Evolutionary conservation across 2,329 filamentous ascomycete genomes (phyloP).

Genomic region (Aspergillus uvarum): DNA sequence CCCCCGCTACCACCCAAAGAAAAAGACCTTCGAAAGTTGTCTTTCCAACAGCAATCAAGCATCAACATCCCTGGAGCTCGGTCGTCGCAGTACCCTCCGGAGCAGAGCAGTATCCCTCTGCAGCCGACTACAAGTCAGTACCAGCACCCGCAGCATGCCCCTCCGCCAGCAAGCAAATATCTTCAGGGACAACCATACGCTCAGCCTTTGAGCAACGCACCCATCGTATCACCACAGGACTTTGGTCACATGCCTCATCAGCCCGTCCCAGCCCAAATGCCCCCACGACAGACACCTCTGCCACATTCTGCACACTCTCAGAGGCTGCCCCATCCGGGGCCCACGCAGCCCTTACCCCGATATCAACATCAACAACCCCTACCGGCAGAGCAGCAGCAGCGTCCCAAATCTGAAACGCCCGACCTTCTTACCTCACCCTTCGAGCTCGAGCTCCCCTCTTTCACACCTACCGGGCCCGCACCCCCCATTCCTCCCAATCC

Average conservation of each 20-base stretch:
- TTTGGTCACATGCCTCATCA: constrained; percentile 19
- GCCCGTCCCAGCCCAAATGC: constrained; percentile 16
- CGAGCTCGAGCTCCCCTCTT: constrained; percentile 57
- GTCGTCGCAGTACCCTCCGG: constrained; percentile 30
- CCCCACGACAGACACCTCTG: constrained; percentile 22
- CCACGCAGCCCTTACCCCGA: constrained; percentile 30
- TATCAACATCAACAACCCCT: constrained; percentile 17
- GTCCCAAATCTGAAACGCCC: constrained; percentile 40
- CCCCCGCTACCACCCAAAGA: constrained; percentile 42
- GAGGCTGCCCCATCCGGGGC: constrained; percentile 8
- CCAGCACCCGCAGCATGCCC: constrained; percentile 16
- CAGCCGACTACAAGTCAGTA: constrained; percentile 8
- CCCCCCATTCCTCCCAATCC: constrained; percentile 94
- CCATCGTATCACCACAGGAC: constrained; percentile 11
- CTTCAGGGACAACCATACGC: constrained; percentile 19
- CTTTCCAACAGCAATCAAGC: constrained; percentile 14
- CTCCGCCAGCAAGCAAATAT: constrained; percentile 19
- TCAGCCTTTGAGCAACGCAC: constrained; percentile 13
- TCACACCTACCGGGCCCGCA: constrained; percentile 51
- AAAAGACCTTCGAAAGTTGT: constrained; percentile 20
- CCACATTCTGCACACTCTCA: constrained; percentile 34
- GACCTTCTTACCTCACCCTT: constrained; percentile 66
- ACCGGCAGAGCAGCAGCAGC: constrained; percentile 18
- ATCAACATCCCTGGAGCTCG: constrained; percentile 10
- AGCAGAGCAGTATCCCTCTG: constrained; percentile 26